phyloP scores from a whole-genome alignment of 345 rosid genomes.

The Sonneratia caseolaris region DNA sequence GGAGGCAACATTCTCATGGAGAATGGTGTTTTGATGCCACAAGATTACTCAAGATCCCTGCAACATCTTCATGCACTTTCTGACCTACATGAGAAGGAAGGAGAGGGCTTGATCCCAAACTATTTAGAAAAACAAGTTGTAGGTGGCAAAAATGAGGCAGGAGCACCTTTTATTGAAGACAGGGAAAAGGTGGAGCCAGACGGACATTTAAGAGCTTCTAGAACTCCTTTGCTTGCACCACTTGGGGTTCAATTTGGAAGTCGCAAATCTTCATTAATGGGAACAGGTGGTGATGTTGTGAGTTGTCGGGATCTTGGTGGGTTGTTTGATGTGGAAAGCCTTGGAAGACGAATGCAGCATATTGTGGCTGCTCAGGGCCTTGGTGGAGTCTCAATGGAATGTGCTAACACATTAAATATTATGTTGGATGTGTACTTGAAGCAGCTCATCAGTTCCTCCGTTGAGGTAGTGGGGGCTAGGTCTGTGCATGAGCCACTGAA shows the following conservation, averaged over 20 bases:
- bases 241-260: constrained; percentile 65
- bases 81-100: constrained; percentile 42
- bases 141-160: constrained; percentile 32
- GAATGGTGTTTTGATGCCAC: constrained; percentile 57
- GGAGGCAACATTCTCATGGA: constrained; percentile 31
- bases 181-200: constrained; percentile 45
- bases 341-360: constrained; percentile 75
- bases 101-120: constrained; percentile 27
- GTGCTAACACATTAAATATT: constrained; percentile 58
- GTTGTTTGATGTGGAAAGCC: constrained; percentile 48
- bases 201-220: constrained; percentile 28
- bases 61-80: constrained; percentile 41
- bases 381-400: constrained; percentile 73
- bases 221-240: constrained; percentile 58
- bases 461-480: constrained; percentile 52
- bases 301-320: constrained; percentile 58
- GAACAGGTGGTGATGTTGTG: constrained; percentile 26
- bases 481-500: constrained; percentile 31
- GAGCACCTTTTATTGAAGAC: constrained; percentile 30
- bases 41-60: constrained; percentile 54
- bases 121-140: constrained; percentile 24
- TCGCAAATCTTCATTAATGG: constrained; percentile 38
- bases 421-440: constrained; percentile 75
- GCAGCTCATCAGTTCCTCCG: constrained; percentile 63
- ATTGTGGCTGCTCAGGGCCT: constrained; percentile 69